Base-by-base conservation (phyloP, 2,329 filamentous ascomycete species). In the Scytalidium lignicola region DNA sequence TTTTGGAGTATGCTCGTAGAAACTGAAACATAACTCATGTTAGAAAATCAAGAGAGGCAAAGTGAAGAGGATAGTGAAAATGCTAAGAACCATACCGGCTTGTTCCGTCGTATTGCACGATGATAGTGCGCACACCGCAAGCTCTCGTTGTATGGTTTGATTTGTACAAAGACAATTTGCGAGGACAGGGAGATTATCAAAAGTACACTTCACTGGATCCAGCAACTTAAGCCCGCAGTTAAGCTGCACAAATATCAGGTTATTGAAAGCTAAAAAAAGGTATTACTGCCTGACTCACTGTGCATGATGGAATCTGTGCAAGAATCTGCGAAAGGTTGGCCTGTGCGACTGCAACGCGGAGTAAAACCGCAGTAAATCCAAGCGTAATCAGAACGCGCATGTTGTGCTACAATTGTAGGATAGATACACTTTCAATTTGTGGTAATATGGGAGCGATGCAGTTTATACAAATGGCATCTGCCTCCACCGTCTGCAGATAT, bases 101-200 rank as follows among this genome's bases (percentile, higher is more conserved):
- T 58, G 56, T 22, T 55, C 51, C 3, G 37, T 46, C 10, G 46
- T 21, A 46, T 50, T 51, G 46, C 56, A 58, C 18, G 47, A 28
- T 19, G 19, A 21, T 22, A 48, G 22, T 4, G 56, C 37, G 20
- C 53, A 56, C 6, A 40, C n/a, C 3, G 47, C 40, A 17, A 54
- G 37, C 20, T 49, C 23, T 32, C 19, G 26, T 43, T 51, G 55
- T 28, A 57, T 40, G 23, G 45, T 45, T 17, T 32, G 28, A 40
- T 51, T 55, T 20, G 32, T 49, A 39, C 56, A 58, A 21, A 58
- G 41, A 46, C 56, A 58, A 28, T 52, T 48, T 29, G 22, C 28
- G 13, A 47, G 21, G 4, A 28, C 45, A 21, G 28, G 37, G 22
- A 47, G 32, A 8, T 47, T 32, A 20, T 13, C n/a, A 5, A 37